These are phyloP conservation scores for carrot (Daucus carota) DNA, from an alignment of 129 eudicot species.

Conservation along the genomic window DNA sequence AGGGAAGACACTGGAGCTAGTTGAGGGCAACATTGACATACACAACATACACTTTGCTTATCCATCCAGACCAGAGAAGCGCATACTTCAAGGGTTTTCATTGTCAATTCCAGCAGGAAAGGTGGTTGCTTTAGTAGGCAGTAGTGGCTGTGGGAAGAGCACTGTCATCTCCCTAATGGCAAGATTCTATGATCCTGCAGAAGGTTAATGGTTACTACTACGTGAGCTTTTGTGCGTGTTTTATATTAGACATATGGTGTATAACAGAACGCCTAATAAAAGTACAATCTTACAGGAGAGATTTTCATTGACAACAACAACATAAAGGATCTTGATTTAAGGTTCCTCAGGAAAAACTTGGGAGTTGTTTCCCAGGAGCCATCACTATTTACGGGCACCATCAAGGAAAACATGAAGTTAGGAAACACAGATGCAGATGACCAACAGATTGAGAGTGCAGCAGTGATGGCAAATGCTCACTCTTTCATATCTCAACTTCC, in stretches of 20 bases:
- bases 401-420: slow-evolving; percentile 60
- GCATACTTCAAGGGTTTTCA: slow-evolving; percentile 69
- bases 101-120: slow-evolving; percentile 74
- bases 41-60: slow-evolving; percentile 56
- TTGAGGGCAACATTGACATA: slow-evolving; percentile 58
- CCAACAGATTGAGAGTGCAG: slow-evolving; percentile 49
- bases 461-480: slow-evolving; percentile 71
- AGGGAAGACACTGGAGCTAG: slow-evolving; percentile 38
- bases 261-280: slow-evolving; percentile 11
- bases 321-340: slow-evolving; percentile 62
- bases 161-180: slow-evolving; percentile 68
- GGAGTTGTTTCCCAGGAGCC: slow-evolving; percentile 93
- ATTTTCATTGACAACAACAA: slow-evolving; percentile 58
- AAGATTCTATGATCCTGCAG: slow-evolving; percentile 69
- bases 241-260: not conserved
- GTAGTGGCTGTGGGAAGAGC: slow-evolving; percentile 92
- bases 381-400: slow-evolving; percentile 69
- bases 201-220: slow-evolving; percentile 30
- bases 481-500: slow-evolving; percentile 81
- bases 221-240: not conserved
- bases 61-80: slow-evolving; percentile 57
- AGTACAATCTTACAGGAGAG: slow-evolving; percentile 35
- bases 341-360: slow-evolving; percentile 56
- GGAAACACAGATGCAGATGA: slow-evolving; percentile 62
- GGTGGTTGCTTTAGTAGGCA: slow-evolving; percentile 78